phyloP scores from a whole-genome alignment of 495 filamentous ascomycete species.

The Talaromyces wortmannii region DNA sequence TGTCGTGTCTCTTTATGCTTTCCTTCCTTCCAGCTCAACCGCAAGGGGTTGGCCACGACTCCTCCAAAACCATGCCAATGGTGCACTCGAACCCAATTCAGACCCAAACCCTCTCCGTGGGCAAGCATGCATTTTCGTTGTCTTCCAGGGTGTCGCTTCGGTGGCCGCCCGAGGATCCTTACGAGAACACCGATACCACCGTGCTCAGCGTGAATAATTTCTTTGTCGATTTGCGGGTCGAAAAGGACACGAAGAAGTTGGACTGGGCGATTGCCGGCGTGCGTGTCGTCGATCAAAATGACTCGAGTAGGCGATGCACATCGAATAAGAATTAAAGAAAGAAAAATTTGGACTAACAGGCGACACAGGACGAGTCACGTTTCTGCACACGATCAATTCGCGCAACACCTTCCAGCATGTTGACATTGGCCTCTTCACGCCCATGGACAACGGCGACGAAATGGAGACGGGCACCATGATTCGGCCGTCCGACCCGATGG shows the following conservation, averaged over 20 bases:
- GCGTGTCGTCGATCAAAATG: constrained; percentile 3
- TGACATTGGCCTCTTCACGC: background rate
- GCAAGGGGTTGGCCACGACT: background rate
- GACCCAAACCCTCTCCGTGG: constrained; percentile 2
- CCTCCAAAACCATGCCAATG: background rate
- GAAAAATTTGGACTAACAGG: background rate
- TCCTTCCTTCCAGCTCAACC: background rate
- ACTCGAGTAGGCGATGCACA: background rate
- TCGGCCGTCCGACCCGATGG: background rate
- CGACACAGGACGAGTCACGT: constrained; percentile 2
- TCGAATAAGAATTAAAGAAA: too few species aligned
- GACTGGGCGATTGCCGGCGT: constrained; percentile 5
- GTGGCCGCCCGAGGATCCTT: constrained; percentile 31
- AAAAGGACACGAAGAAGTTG: constrained; percentile 17
- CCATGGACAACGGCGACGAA: constrained; percentile 1
- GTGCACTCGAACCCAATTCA: constrained; percentile 2
- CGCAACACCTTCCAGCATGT: constrained; percentile 5
- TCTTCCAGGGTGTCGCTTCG: constrained; percentile 36
- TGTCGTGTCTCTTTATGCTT: background rate
- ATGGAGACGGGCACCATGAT: constrained; percentile 2
- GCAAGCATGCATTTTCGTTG: constrained; percentile 4
- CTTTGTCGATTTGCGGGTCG: constrained; percentile 36
- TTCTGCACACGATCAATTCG: constrained; percentile 4
- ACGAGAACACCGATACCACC: constrained; percentile 37
- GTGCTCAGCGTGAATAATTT: constrained; percentile 36